Percentiles rank a stretch among this genome's conserved stretches.
These are phyloP conservation scores for Leucocoprinus leucothites DNA, from an alignment of 768 basidiomycete genomes.

Conservation along the genomic window DNA sequence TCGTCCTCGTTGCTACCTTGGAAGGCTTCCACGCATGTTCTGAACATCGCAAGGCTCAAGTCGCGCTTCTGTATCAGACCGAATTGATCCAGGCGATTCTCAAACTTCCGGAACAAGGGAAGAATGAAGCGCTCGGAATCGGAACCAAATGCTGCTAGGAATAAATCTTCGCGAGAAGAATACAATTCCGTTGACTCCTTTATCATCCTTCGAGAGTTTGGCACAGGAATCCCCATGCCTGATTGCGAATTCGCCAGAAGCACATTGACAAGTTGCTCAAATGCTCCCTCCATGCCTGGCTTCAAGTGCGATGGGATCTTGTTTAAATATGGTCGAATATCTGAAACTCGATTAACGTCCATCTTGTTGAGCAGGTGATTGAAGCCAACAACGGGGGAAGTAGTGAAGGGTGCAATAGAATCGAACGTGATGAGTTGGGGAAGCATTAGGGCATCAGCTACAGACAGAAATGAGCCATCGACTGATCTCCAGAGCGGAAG, in stretches of 20 bases:
- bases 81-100: slow-evolving; percentile 21
- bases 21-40: slow-evolving; percentile 31
- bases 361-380: background rate
- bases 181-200: slow-evolving; percentile 27
- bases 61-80: slow-evolving; percentile 28
- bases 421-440: slow-evolving; percentile 2
- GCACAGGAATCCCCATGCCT: slow-evolving; percentile 24
- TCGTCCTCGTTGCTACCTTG: slow-evolving; percentile 19
- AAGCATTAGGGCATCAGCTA: slow-evolving; percentile 3
- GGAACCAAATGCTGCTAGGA: slow-evolving; percentile 31
- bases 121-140: slow-evolving; percentile 29
- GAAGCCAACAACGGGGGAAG: background rate
- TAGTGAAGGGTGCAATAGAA: slow-evolving; percentile 2
- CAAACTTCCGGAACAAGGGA: slow-evolving; percentile 25
- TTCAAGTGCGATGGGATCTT: slow-evolving; percentile 14
- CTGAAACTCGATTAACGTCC: background rate
- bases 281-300: slow-evolving; percentile 11
- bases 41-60: slow-evolving; percentile 33
- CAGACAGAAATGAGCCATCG: background rate
- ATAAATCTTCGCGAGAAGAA: slow-evolving; percentile 29
- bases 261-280: slow-evolving; percentile 7
- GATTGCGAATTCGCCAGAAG: background rate
- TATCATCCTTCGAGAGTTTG: slow-evolving; percentile 26
- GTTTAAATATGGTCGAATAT: background rate
- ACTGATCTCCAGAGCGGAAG: slow-evolving; percentile 4